A percentile compares a stretch with the other conserved stretches of the same genome.
Evolutionary conservation across 495 filamentous ascomycete genomes (phyloP).

Genomic region (Lasiosphaeris hirsuta): DNA sequence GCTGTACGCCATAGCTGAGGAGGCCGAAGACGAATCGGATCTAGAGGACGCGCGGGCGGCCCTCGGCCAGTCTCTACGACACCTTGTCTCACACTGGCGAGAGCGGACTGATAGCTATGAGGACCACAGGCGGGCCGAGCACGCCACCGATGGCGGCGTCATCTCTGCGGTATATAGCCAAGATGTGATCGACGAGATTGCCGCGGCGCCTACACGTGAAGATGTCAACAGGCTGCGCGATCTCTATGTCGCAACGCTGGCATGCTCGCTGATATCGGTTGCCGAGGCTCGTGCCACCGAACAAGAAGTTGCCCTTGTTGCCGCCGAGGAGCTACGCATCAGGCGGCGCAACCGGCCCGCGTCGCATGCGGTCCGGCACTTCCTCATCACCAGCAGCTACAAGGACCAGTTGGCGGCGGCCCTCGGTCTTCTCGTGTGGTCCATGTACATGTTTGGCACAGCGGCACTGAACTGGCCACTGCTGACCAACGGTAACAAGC

Average conservation of each 20-base stretch:
- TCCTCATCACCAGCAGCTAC: conserved; percentile 25
- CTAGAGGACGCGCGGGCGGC: conserved; percentile 17
- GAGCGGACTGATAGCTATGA: conserved; percentile 24
- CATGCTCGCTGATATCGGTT: conserved; percentile 20
- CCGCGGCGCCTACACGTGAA: conserved; percentile 26
- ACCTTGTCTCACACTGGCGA: conserved; percentile 32
- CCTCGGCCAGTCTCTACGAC: conserved; percentile 18
- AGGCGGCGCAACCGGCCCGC: conserved; percentile 15
- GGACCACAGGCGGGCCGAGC: conserved; percentile 7
- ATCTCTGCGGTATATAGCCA: conserved; percentile 29
- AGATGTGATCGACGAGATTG: conserved; percentile 28
- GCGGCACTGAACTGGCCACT: conserved; percentile 30
- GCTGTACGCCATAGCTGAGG: conserved; percentile 23
- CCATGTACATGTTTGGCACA: conserved; percentile 27
- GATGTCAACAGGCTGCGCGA: conserved; percentile 31
- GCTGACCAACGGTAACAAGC: conserved; percentile 24
- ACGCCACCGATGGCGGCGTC: conserved; percentile 17
- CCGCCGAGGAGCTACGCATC: conserved; percentile 27
- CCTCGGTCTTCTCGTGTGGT: conserved; percentile 28
- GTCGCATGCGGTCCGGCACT: conserved; percentile 21
- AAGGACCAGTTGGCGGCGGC: conserved; percentile 30
- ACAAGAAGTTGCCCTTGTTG: conserved; percentile 26
- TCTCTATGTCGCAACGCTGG: conserved; percentile 26
- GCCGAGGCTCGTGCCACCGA: conserved; percentile 26
- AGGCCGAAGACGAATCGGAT: conserved; percentile 21